Conservation (phyloP, 139 green algal species). For the Closterium sp. region DNA sequence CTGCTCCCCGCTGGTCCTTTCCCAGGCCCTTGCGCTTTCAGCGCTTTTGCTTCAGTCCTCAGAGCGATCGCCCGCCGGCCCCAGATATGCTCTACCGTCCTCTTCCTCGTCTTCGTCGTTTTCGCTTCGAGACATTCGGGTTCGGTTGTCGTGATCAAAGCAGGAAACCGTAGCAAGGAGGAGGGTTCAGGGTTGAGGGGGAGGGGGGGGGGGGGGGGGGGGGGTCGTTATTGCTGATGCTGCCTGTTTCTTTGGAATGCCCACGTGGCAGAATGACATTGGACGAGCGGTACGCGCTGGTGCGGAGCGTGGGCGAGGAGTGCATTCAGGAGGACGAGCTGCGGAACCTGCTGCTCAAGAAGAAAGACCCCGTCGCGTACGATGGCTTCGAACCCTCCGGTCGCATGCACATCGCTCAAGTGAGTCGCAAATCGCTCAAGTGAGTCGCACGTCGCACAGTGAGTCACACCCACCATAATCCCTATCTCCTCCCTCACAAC, state of each 20-base stretch:
- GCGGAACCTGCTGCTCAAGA: conserved; percentile 78
- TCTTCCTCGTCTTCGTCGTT: too few relatives aligned
- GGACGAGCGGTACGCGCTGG: conserved; percentile 82
- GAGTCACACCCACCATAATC: too few relatives aligned
- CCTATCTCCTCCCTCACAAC: neutral
- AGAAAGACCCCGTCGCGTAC: conserved; percentile 82
- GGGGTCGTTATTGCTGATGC: too few relatives aligned
- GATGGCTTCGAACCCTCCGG: conserved; percentile 99
- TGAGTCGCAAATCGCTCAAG: too few relatives aligned
- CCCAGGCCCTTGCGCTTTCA: neutral
- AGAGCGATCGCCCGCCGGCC: neutral
- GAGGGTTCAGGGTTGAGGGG: neutral
- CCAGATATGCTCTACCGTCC: too few relatives aligned
- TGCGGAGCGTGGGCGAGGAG: conserved; percentile 82
- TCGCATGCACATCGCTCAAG: conserved; percentile 95
- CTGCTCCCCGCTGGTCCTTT: neutral
- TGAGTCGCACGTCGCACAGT: neutral
- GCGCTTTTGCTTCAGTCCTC: neutral
- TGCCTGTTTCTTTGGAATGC: too few relatives aligned
- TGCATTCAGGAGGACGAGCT: conserved; percentile 93
- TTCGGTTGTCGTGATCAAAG: neutral
- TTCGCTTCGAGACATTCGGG: neutral
- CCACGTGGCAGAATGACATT: conserved; percentile 64
- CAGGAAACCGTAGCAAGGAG: neutral
- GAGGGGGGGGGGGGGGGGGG: too few relatives aligned